Conservation (phyloP, 495 filamentous ascomycete species). For the Penicillium robsamsonii region DNA sequence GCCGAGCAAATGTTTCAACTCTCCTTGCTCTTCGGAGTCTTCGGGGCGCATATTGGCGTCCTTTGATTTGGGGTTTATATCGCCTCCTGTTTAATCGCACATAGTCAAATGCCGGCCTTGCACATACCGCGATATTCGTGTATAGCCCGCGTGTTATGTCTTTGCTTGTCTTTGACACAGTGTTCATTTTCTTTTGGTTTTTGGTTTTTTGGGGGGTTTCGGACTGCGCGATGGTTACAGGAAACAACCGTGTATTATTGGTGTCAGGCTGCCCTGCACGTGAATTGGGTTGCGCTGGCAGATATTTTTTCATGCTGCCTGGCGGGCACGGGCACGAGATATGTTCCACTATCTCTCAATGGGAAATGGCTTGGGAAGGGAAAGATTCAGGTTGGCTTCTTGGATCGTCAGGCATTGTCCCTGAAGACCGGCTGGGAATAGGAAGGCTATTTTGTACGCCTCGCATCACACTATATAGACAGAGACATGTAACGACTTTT, state of each 20-base stretch:
- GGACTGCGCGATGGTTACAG: background rate
- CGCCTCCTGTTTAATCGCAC: slow-evolving; percentile 10
- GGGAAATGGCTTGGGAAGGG: slow-evolving; percentile 9
- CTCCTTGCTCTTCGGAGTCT: background rate
- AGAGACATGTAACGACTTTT: slow-evolving; percentile 11
- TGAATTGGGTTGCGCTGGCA: slow-evolving; percentile 6
- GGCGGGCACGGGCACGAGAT: slow-evolving; percentile 25
- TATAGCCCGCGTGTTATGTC: background rate
- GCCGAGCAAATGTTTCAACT: background rate
- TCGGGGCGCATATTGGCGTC: slow-evolving; percentile 4
- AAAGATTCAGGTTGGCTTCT: slow-evolving; percentile 11
- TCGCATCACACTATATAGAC: slow-evolving; percentile 13
- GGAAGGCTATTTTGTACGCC: slow-evolving; percentile 4
- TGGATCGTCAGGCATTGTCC: slow-evolving; percentile 24
- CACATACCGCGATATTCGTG: slow-evolving; percentile 7
- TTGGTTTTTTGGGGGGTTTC: background rate
- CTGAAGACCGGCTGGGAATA: slow-evolving; percentile 11
- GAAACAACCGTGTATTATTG: slow-evolving; percentile 8
- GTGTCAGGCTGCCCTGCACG: background rate
- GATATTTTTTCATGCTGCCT: slow-evolving; percentile 19
- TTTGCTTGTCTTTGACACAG: background rate
- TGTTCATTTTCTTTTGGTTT: background rate
- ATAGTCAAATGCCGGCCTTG: background rate
- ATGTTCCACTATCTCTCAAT: slow-evolving; percentile 10
- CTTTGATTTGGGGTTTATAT: slow-evolving; percentile 8